These are phyloP conservation scores for Didymella sp. DNA, from an alignment of 2,329 filamentous ascomycete genomes.

Conservation along the genomic window DNA sequence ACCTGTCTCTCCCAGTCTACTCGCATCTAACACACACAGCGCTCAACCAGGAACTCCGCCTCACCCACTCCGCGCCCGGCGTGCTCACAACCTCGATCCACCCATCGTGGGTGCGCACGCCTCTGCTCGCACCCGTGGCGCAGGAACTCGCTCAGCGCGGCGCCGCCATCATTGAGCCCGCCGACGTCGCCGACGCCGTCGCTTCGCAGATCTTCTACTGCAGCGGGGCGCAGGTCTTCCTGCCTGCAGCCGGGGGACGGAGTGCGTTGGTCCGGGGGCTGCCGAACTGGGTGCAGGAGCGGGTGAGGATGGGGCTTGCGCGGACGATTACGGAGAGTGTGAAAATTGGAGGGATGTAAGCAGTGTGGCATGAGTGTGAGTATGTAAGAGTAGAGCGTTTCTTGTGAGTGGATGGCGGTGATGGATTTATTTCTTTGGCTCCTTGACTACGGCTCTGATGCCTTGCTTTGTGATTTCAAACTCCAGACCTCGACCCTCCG, in stretches of 20 bases:
- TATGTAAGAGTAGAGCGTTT: too few species aligned
- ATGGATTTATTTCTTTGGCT: slow-evolving; percentile 8
- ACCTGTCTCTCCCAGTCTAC: slow-evolving; percentile 44
- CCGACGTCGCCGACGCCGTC: slow-evolving; percentile 51
- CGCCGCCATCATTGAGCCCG: slow-evolving; percentile 47
- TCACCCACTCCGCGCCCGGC: slow-evolving; percentile 49
- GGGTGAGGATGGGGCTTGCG: slow-evolving; percentile 29
- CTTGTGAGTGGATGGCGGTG: too few species aligned
- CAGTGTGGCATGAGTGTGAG: too few species aligned
- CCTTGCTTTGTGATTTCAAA: slow-evolving; percentile 68
- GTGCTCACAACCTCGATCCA: slow-evolving; percentile 54
- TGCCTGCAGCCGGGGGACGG: slow-evolving; percentile 38
- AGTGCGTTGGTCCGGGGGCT: slow-evolving; percentile 51
- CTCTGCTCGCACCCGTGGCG: slow-evolving; percentile 47
- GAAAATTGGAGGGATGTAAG: slow-evolving; percentile 5
- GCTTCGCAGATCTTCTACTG: slow-evolving; percentile 51
- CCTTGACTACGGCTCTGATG: slow-evolving; percentile 32
- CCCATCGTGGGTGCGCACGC: slow-evolving; percentile 53
- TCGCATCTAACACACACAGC: slow-evolving; percentile 41
- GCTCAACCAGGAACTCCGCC: slow-evolving; percentile 51
- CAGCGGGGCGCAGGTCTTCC: slow-evolving; percentile 51
- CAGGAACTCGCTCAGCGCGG: slow-evolving; percentile 42
- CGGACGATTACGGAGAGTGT: slow-evolving; percentile 25
- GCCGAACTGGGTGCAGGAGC: slow-evolving; percentile 59
- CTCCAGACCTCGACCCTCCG: slow-evolving; percentile 64